A percentile compares a stretch with the other conserved stretches of the same genome.
Evolutionary conservation across 371 early-diverging fungal genomes (phyloP).

Genomic region (Lichtheimia ornata): DNA sequence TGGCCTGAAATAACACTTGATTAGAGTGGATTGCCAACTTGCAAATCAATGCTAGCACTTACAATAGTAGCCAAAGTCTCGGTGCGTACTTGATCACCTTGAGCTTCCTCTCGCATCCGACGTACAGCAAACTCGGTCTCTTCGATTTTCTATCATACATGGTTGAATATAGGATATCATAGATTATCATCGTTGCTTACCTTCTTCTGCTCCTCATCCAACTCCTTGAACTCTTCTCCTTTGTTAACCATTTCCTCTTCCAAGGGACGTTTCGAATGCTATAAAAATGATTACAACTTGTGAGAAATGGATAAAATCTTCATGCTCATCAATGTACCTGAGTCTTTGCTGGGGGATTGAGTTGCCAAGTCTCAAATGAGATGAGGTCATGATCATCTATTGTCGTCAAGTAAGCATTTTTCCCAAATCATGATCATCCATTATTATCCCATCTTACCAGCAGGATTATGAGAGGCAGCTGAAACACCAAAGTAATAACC

Average conservation of each 20-base stretch:
- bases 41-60: background rate
- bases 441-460: background rate
- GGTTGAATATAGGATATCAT: too few species aligned
- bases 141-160: conserved; percentile 52
- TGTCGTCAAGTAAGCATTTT: background rate
- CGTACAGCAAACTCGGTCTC: conserved; percentile 47
- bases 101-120: conserved; percentile 35
- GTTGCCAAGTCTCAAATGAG: conserved; percentile 73
- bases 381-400: conserved; percentile 81
- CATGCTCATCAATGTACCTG: conserved; percentile 31
- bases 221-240: conserved; percentile 54
- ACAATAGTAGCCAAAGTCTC: conserved; percentile 39
- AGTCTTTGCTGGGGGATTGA: conserved; percentile 62
- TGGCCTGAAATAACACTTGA: conserved; percentile 21
- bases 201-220: conserved; percentile 51
- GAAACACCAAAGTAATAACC: conserved; percentile 85
- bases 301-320: background rate
- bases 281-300: background rate
- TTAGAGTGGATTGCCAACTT: background rate
- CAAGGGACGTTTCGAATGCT: conserved; percentile 55
- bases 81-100: conserved; percentile 25
- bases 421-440: background rate
- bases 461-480: conserved; percentile 34
- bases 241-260: conserved; percentile 63
- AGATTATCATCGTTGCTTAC: conserved; percentile 11